Conservation (phyloP, 2,329 filamentous ascomycete species). For the Nannizziopsis arthrosporioides region DNA sequence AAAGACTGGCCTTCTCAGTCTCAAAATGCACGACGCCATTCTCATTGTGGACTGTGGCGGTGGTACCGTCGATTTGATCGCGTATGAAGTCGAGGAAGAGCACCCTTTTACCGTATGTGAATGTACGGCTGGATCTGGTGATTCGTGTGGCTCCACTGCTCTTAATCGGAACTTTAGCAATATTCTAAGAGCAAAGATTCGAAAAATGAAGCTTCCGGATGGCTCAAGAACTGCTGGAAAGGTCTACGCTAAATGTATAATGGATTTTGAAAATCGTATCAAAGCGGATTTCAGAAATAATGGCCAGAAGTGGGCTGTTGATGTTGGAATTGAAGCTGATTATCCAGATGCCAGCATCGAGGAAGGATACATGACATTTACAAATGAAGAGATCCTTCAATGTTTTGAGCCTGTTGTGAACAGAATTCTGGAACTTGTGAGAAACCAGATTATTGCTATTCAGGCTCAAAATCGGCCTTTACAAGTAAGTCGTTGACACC, state of each 20-base stretch:
- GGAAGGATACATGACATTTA: slow-evolving; percentile 99
- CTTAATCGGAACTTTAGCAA: slow-evolving; percentile 98
- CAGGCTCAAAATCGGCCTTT: slow-evolving; percentile 89
- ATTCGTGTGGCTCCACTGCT: slow-evolving; percentile 95
- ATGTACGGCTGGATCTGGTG: slow-evolving; percentile 92
- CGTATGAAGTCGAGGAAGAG: slow-evolving; percentile 97
- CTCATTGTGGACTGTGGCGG: slow-evolving; percentile 97
- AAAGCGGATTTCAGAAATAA: slow-evolving; percentile 99
- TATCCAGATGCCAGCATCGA: slow-evolving; percentile 96
- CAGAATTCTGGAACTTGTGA: slow-evolving; percentile 85
- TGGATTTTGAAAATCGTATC: slow-evolving; percentile 99
- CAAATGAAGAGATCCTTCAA: slow-evolving; percentile 96
- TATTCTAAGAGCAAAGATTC: slow-evolving; percentile 90
- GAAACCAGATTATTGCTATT: slow-evolving; percentile 98
- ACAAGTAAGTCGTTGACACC: slow-evolving; percentile 44
- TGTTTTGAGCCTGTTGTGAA: slow-evolving; percentile 99
- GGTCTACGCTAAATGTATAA: slow-evolving; percentile 98
- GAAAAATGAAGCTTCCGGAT: slow-evolving; percentile 97
- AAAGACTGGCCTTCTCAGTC: slow-evolving; percentile 87
- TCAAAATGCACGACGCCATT: slow-evolving; percentile 98
- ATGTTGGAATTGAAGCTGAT: slow-evolving; percentile 96
- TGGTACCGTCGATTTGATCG: slow-evolving; percentile 96
- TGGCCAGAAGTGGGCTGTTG: slow-evolving; percentile 96
- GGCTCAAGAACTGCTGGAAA: slow-evolving; percentile 95
- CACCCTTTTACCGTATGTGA: slow-evolving; percentile 93